A percentile compares a stretch with the other conserved stretches of the same genome.
phyloP scores from a whole-genome alignment of 2,329 filamentous ascomycete species.

The Fusarium verticillioides region DNA sequence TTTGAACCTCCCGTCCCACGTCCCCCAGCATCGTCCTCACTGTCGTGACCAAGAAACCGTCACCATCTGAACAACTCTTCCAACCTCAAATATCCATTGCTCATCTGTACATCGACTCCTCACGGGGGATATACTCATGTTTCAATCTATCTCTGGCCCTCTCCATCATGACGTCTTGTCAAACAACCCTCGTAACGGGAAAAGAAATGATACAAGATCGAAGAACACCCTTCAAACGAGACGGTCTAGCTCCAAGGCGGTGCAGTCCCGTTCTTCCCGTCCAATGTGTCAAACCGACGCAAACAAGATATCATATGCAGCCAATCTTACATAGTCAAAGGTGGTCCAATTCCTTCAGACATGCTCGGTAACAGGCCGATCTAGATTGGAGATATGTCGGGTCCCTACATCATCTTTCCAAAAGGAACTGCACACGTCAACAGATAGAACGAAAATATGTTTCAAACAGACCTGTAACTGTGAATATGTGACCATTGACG shows the following conservation, averaged over 20 bases:
- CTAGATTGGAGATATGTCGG: slow-evolving; percentile 20
- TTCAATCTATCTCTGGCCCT: slow-evolving; percentile 33
- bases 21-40: slow-evolving; percentile 32
- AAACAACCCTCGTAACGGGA: slow-evolving; percentile 5
- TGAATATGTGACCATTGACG: not conserved
- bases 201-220: slow-evolving; percentile 5
- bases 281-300: slow-evolving; percentile 27
- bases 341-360: not conserved
- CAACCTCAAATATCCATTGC: not conserved
- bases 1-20: slow-evolving; percentile 41
- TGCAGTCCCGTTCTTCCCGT: slow-evolving; percentile 26
- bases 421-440: not conserved
- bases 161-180: slow-evolving; percentile 23
- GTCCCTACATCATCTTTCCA: slow-evolving; percentile 28
- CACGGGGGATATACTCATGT: slow-evolving; percentile 26
- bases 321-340: slow-evolving; percentile 11
- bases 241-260: slow-evolving; percentile 9
- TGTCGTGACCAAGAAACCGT: slow-evolving; percentile 36
- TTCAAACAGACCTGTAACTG: not conserved
- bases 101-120: not conserved
- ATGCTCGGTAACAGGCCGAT: slow-evolving; percentile 17
- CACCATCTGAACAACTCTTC: not conserved
- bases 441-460: not conserved
- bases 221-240: slow-evolving; percentile 5
- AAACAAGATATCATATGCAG: slow-evolving; percentile 12